Conservation (phyloP, 352 stramenopile species). For the Blastocystis sp. region DNA sequence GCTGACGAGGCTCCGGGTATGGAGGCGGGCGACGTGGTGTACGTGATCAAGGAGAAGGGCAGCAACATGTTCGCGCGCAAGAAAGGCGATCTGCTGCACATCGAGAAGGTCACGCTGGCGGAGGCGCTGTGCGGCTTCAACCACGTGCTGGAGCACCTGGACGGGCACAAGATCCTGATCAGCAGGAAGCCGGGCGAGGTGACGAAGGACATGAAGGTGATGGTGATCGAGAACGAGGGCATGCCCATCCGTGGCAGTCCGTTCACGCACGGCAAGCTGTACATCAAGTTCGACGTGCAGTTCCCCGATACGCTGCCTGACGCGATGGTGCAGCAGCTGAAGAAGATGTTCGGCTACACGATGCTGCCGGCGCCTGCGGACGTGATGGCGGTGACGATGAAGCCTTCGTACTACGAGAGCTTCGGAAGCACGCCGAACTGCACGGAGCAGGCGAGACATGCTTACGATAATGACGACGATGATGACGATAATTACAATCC, state of each 20-base stretch:
- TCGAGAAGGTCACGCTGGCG: conserved; percentile 89
- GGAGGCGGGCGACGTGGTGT: conserved; percentile 92
- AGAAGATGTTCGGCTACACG: conserved; percentile 79
- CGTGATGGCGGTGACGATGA: conserved; percentile 73
- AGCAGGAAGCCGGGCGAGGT: conserved; percentile 69
- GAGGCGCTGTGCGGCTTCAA: conserved; percentile 86
- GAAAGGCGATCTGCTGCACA: conserved; percentile 90
- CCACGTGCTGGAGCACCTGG: conserved; percentile 75
- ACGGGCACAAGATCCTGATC: conserved; percentile 72
- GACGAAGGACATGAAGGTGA: conserved; percentile 74
- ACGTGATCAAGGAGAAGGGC: conserved; percentile 94
- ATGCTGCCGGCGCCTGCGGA: conserved; percentile 74
- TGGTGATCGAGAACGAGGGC: conserved; percentile 80
- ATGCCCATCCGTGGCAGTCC: conserved; percentile 95
- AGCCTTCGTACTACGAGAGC: conserved; percentile 78
- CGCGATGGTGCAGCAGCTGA: conserved; percentile 73
- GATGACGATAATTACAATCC: conserved; percentile 78
- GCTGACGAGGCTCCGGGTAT: conserved; percentile 85
- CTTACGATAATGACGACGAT: conserved; percentile 85
- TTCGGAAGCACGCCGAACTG: conserved; percentile 70
- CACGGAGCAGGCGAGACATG: conserved; percentile 68
- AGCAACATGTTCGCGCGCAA: conserved; percentile 91
- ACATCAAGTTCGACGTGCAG: conserved; percentile 92
- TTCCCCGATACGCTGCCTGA: conserved; percentile 84
- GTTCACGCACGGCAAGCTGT: conserved; percentile 94